Base-by-base conservation (phyloP, 257 asterid genomes). In the Plantago ovata region DNA sequence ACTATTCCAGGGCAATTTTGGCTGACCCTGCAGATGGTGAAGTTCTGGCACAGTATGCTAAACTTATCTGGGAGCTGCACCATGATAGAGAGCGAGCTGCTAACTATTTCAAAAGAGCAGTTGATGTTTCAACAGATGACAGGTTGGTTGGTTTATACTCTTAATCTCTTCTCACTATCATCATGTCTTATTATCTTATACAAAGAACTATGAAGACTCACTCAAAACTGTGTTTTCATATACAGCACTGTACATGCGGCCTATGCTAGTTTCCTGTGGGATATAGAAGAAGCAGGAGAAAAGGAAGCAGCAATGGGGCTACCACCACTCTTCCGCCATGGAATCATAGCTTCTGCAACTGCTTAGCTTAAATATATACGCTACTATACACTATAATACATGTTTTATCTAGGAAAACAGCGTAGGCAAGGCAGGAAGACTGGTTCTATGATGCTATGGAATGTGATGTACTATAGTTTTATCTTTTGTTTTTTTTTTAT, bases 1-100 rank as follows among this genome's bases (percentile, higher is more conserved):
- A 86, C 32, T 89, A 89, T 51, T 72, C 86, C 10, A 63, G 97
- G 72, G 94, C 97, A 20, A 84, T 89, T 58, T 68, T 89, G 20
- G 94, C 87, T 45, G 94, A 86, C 71, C 94, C 91, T 45, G 66
- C 63, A 39, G 97, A 89, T 16, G 97, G 95, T 24, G 95, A 86
- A 59, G 67, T 79, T 62, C 79, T 89, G 18, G 76, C 89, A 38
- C 84, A 86, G 24, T 84, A 85, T 46, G 97, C 85, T 38, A 79
- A 79, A 18, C 52, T 86, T 50, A 70, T 82, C 20, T 89, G 97
- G 97, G 94, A 84, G 59, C 76, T 86, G 23, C 79, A 89, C 69
- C 80, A 3, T 9, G 93, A 89, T 53, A 57, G 44, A 67, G 85
- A 80, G 12, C 61, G 86, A 69, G 93, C 97, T 28, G 64, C 62